Base-by-base conservation (phyloP, 2,329 filamentous ascomycete species). In the Parastagonospora nodorum region DNA sequence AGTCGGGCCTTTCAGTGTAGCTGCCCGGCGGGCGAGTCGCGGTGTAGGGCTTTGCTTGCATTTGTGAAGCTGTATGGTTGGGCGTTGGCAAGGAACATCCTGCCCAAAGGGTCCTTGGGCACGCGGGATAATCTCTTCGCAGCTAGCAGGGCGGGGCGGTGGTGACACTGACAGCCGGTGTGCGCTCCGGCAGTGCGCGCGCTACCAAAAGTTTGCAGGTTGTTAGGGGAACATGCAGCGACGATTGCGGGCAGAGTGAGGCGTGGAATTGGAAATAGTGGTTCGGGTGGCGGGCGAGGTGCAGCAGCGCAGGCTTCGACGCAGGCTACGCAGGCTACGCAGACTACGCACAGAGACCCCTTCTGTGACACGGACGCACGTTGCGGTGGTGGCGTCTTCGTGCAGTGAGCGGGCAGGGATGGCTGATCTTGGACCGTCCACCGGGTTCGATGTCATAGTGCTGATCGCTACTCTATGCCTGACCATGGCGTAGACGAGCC, bases 11-110 rank as follows among this genome's bases (percentile, higher is more conserved):
- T 35, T n/a, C 16, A 45, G 45, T 39, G 32, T 35, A 24, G 19
- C 32, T 41, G 39, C 24, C 28, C 42, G 46, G 40, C 51, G 49
- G 57, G 54, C 50, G 45, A 50, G 56, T 59, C 51, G 54, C 48
- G 51, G 42, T 46, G 48, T 35, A 28, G 48, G 53, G 46, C 36
- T 42, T 19, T 51, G 45, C 47, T 38, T 31, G 28, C 29, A 29
- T 24, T 12, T 44, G 35, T 14, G 35, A 16, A 24, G 35, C 15
- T 35, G 14, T 31, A 24, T 8, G 19, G 51, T 57, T 56, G 55
- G 55, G 55, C 48, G 42, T 31, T 28, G 41, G 45, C 47, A 53
- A 48, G 54, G 51, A 50, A 10, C 49, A 57, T 53, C 45, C 42
- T 48, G 50, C 49, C 51, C 38, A 37, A 54, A 45, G 28, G 53